These are phyloP conservation scores for Peronosclerospora sorghi DNA, from an alignment of 352 stramenopile genomes.

Conservation along the genomic window DNA sequence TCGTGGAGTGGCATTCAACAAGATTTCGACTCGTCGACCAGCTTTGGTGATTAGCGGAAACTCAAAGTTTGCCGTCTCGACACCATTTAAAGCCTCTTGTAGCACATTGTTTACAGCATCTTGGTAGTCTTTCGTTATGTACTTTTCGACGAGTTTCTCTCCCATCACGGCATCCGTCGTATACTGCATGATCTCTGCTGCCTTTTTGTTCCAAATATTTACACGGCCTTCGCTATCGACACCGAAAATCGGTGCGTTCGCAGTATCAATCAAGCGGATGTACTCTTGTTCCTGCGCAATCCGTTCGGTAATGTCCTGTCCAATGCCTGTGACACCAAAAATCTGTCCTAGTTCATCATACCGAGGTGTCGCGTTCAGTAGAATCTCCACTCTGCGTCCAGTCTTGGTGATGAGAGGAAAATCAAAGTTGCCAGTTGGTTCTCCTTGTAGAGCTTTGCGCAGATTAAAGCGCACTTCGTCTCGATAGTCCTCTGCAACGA, in stretches of 20 bases:
- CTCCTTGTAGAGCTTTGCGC: constrained; percentile 52
- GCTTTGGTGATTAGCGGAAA: constrained; percentile 79
- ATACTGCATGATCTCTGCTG: constrained; percentile 86
- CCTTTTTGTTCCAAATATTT: constrained; percentile 90
- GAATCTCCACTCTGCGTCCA: constrained; percentile 57
- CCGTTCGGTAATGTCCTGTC: constrained; percentile 75
- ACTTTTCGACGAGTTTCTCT: constrained; percentile 82
- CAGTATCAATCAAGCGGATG: constrained; percentile 80
- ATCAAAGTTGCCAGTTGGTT: constrained; percentile 73
- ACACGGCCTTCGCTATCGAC: constrained; percentile 74
- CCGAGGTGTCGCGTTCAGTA: constrained; percentile 63
- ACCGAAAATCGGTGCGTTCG: constrained; percentile 86
- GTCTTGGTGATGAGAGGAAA: constrained; percentile 71
- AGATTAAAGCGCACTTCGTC: constrained; percentile 50
- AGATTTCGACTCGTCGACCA: constrained; percentile 64
- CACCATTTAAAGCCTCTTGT: constrained; percentile 41
- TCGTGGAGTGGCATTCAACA: constrained; percentile 76
- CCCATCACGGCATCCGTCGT: constrained; percentile 82
- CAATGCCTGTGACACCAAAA: constrained; percentile 72
- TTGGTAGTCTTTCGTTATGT: constrained; percentile 77
- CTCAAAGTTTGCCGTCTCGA: constrained; percentile 77
- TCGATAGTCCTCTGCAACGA: constrained; percentile 75
- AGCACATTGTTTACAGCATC: constrained; percentile 49
- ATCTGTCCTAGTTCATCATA: constrained; percentile 70
- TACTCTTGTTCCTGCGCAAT: constrained; percentile 88